Conservation (phyloP, 2,329 filamentous ascomycete genomes). For the Fusarium subtropicale region DNA sequence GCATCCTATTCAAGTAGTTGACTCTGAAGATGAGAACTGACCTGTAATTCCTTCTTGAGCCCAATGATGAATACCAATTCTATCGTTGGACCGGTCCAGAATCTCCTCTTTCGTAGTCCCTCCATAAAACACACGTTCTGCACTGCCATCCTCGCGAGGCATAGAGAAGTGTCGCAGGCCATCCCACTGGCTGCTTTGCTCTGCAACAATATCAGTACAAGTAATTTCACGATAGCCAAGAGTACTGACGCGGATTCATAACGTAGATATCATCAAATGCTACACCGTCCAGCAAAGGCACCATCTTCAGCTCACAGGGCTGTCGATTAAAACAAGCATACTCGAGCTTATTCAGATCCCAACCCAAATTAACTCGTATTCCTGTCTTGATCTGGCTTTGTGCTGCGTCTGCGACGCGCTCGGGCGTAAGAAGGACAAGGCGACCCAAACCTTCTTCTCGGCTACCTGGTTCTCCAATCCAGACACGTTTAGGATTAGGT, state of each 20-base stretch:
- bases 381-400: slow-evolving; percentile 63
- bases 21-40: slow-evolving; percentile 36
- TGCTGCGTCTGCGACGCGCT: slow-evolving; percentile 61
- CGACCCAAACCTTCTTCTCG: slow-evolving; percentile 65
- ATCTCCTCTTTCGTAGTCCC: slow-evolving; percentile 61
- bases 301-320: slow-evolving; percentile 62
- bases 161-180: slow-evolving; percentile 62
- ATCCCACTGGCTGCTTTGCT: slow-evolving; percentile 65
- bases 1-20: fast-evolving
- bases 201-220: not conserved
- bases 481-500: slow-evolving; percentile 61
- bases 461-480: slow-evolving; percentile 58
- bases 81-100: slow-evolving; percentile 54
- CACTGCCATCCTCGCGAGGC: slow-evolving; percentile 51
- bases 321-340: slow-evolving; percentile 65
- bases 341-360: slow-evolving; percentile 67
- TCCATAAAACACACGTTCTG: slow-evolving; percentile 60
- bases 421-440: slow-evolving; percentile 62
- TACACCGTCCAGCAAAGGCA: slow-evolving; percentile 59
- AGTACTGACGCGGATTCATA: slow-evolving; percentile 57
- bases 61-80: slow-evolving; percentile 63
- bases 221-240: fast-evolving
- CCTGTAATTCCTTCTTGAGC: slow-evolving; percentile 54
- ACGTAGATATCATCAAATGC: slow-evolving; percentile 63
- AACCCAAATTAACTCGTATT: slow-evolving; percentile 63